Evolutionary conservation across 2,329 filamentous ascomycete genomes (phyloP), one percentile per base, ranked within the genome.

Genomic region (Podosphaera fusca): DNA sequence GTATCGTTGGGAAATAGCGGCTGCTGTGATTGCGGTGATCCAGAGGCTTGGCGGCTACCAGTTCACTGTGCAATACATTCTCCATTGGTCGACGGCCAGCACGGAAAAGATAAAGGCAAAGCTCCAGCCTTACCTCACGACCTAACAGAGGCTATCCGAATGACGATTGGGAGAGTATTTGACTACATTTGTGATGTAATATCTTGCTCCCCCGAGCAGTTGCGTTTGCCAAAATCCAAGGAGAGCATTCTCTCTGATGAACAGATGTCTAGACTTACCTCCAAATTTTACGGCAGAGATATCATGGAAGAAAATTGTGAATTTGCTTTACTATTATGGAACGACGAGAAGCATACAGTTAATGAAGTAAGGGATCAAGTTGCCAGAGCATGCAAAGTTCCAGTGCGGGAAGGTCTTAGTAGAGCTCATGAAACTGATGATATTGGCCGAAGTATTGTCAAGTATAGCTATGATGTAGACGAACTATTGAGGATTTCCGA

Each of bases 181-280:
- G 92, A 98, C 71, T 98, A 95, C 68, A 82, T 98, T 61, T 95
- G 90, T 71, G 92, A 98, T 72, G 88, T 98, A 60, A 88, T 96
- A 61, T 96, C 92, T 2, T 98, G 94, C 70, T 94, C 90, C 1
- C 94, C 94, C 0, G 94, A 98, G 70, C 90, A 98, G 70, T 75
- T 98, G 54, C 81, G 92, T 46, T 75, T 94, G 59, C 75, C 82
- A 7, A 98, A 96, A 72, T 85, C 87, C 0, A 79, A 82, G 61
- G 82, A 87, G 57, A 84, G 81, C 0, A 92, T 98, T 57, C 71
- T 80, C 57, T 76, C 82, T 60, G 92, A 98, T 68, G 92, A 96
- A 71, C 75, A 77, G 58, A 75, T 78, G 59, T 95, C 90, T 14
- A 78, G 89, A 29, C 72, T 96, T 38, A 80, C 78, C 6, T 79